phyloP scores from a whole-genome alignment of 805 yeast species.

The Saccharomycopsis lassenensis region DNA sequence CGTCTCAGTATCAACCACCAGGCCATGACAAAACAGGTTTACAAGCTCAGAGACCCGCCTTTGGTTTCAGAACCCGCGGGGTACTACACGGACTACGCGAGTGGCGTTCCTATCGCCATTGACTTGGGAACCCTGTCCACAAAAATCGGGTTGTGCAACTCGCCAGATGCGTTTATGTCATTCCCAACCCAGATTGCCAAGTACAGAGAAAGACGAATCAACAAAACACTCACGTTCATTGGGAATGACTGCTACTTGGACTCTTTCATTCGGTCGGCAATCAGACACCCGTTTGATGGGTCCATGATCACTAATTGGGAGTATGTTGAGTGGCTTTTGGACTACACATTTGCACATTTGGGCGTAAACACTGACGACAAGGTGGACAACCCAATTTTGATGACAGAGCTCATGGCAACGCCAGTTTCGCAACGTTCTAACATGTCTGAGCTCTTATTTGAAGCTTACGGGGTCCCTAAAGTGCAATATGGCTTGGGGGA shows the following conservation, averaged over 20 bases:
- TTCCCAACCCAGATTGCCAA: slow-evolving; percentile 64
- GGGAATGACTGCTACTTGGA: slow-evolving; percentile 80
- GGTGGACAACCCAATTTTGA: slow-evolving; percentile 67
- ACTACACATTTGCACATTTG: slow-evolving; percentile 71
- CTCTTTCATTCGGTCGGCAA: slow-evolving; percentile 51
- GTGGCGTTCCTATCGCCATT: slow-evolving; percentile 68
- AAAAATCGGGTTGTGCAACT: slow-evolving; percentile 48
- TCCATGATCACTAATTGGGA: slow-evolving; percentile 89
- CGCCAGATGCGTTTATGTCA: slow-evolving; percentile 39
- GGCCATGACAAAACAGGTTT: too few species aligned
- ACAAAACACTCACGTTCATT: slow-evolving; percentile 51
- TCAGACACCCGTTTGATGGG: slow-evolving; percentile 81
- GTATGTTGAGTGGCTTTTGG: slow-evolving; percentile 67
- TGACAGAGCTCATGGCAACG: slow-evolving; percentile 70
- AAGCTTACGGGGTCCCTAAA: slow-evolving; percentile 65
- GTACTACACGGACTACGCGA: slow-evolving; percentile 35
- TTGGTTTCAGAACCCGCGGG: slow-evolving; percentile 30
- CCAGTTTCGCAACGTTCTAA: slow-evolving; percentile 59
- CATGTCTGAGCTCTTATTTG: slow-evolving; percentile 77
- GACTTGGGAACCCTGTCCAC: slow-evolving; percentile 68
- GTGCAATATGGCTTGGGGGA: slow-evolving; percentile 77
- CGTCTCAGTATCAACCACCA: too few species aligned
- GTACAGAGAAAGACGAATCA: slow-evolving; percentile 67
- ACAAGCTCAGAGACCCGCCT: slow-evolving; percentile 1
- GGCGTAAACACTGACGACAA: slow-evolving; percentile 43